A percentile compares a stretch with the other conserved stretches of the same genome.
Conservation (phyloP, 202 grass and related monocot species). For the Cymbopogon flexuosus region DNA sequence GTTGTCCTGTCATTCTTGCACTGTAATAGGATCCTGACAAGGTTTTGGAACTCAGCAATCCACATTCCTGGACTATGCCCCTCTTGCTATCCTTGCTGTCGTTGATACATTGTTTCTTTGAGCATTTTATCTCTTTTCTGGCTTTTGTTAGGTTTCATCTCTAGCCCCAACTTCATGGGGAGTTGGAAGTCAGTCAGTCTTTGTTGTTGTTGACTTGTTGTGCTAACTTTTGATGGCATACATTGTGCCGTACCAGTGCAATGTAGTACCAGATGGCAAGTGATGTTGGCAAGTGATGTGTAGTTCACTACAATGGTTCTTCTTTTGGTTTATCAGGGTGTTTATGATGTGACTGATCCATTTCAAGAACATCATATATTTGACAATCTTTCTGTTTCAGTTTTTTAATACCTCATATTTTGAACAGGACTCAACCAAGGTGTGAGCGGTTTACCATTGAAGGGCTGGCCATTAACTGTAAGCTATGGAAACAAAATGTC, state of each 20-base stretch:
- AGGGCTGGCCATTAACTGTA: conserved; percentile 97
- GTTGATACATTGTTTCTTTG: background rate
- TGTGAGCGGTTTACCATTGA: conserved; percentile 87
- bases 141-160: background rate
- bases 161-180: background rate
- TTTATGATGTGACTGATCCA: conserved; percentile 17
- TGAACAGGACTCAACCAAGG: conserved; percentile 87
- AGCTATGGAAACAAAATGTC: conserved; percentile 24
- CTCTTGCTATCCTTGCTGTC: background rate
- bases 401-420: conserved; percentile 25
- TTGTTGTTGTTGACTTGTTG: background rate
- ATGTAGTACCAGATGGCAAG: background rate
- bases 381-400: conserved; percentile 9
- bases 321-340: conserved; percentile 5
- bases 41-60: background rate
- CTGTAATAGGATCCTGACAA: background rate
- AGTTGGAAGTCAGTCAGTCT: background rate
- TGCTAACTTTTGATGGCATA: background rate
- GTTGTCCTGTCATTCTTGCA: background rate
- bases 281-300: background rate
- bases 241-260: background rate
- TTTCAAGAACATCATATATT: conserved; percentile 10
- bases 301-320: background rate
- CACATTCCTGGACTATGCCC: background rate
- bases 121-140: background rate